Percentiles rank a stretch among this genome's conserved stretches.
Evolutionary conservation across 305 asterid genomes (phyloP).

Genomic region (Fraxinus sp.): DNA sequence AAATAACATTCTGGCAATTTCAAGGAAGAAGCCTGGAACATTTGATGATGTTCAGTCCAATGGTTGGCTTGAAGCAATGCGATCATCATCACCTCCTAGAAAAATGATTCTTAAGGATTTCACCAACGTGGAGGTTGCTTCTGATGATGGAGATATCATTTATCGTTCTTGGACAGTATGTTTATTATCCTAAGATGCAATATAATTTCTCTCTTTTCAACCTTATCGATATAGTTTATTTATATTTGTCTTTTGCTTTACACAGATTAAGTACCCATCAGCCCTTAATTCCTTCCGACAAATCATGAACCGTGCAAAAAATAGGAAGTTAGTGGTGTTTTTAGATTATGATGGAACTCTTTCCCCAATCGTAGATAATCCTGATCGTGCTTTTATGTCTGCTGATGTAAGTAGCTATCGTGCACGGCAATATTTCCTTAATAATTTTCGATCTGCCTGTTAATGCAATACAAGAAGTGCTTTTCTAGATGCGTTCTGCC

Average conservation of each 20-base stretch:
- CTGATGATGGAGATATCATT: conserved; percentile 53
- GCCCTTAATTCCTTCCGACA: conserved; percentile 64
- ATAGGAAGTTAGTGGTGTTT: conserved; percentile 62
- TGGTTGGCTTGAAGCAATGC: conserved; percentile 94
- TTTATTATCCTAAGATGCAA: not conserved
- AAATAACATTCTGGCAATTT: conserved; percentile 14
- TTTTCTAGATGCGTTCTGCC: conserved; percentile 73
- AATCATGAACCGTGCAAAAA: conserved; percentile 50
- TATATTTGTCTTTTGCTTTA: not conserved
- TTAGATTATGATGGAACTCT: conserved; percentile 95
- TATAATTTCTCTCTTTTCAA: not conserved
- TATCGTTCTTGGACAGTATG: conserved; percentile 79
- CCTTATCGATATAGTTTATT: not conserved
- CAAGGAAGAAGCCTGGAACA: conserved; percentile 65
- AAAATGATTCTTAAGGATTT: conserved; percentile 44
- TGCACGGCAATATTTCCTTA: not conserved
- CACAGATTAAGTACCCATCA: conserved; percentile 75
- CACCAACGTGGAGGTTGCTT: conserved; percentile 17
- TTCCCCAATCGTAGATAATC: conserved; percentile 87
- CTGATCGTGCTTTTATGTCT: conserved; percentile 91
- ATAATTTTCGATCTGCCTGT: not conserved
- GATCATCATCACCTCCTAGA: conserved; percentile 89
- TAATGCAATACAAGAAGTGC: not conserved
- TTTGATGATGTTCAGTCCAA: conserved; percentile 76
- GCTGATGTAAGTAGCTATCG: conserved; percentile 48